These are phyloP conservation scores for Globisporangium nunn DNA, from an alignment of 352 stramenopile species.

Conservation along the genomic window DNA sequence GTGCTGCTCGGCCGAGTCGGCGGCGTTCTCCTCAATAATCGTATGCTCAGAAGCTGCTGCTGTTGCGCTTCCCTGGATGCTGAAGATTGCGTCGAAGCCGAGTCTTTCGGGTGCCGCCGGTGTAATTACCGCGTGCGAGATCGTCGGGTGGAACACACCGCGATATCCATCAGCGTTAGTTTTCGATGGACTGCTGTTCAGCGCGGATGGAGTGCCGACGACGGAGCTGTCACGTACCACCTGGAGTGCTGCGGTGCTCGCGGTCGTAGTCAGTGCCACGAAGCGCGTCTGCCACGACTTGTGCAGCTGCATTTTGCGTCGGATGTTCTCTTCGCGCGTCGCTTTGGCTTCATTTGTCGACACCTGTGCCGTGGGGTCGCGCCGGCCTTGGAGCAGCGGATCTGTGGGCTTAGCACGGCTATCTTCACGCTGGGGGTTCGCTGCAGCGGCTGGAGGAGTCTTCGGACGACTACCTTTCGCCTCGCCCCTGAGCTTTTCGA, in stretches of 20 bases:
- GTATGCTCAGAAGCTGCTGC: neutral
- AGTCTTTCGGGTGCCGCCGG: neutral
- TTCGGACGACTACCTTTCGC: constrained; percentile 4
- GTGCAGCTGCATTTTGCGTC: constrained; percentile 43
- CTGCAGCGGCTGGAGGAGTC: neutral
- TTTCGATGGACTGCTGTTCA: neutral
- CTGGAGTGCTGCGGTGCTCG: constrained; percentile 1
- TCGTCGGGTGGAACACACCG: neutral
- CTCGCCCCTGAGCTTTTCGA: constrained; percentile 6
- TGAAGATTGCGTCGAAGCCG: neutral
- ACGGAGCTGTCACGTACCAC: constrained; percentile 14
- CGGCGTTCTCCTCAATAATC: neutral
- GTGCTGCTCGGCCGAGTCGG: too few relatives aligned
- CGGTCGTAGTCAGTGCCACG: constrained; percentile 8
- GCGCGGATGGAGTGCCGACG: neutral
- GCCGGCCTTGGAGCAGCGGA: constrained; percentile 12
- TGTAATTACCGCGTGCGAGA: neutral
- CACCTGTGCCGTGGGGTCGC: constrained; percentile 21
- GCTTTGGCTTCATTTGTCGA: constrained; percentile 17
- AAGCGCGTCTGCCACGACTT: constrained; percentile 45
- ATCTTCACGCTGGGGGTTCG: neutral
- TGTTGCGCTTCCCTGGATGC: neutral
- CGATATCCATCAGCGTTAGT: constrained; percentile 6
- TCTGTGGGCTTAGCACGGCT: neutral
- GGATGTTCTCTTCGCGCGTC: constrained; percentile 40